Conservation (phyloP, 2,329 filamentous ascomycete species). For the Ramichloridium luteum region DNA sequence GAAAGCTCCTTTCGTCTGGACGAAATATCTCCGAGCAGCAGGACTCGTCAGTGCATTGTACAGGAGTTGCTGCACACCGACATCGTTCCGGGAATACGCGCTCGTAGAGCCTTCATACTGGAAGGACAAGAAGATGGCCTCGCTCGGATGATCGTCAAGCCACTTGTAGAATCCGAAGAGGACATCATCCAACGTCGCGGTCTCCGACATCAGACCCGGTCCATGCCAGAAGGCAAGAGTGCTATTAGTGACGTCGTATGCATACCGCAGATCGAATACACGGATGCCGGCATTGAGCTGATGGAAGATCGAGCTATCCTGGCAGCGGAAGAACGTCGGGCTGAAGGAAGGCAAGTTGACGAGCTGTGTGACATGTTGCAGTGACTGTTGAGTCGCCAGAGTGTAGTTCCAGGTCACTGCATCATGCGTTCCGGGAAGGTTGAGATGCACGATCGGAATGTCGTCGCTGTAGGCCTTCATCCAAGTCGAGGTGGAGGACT, state of each 20-base stretch:
- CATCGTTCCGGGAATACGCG: too few relatives aligned
- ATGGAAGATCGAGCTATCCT: conserved; percentile 27
- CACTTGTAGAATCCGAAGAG: conserved; percentile 38
- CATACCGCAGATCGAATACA: conserved; percentile 41
- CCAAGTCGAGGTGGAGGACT: conserved; percentile 28
- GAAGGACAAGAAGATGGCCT: conserved; percentile 36
- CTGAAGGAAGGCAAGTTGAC: conserved; percentile 26
- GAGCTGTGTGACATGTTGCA: conserved; percentile 31
- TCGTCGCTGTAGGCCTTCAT: conserved; percentile 35
- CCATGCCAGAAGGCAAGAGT: conserved; percentile 40
- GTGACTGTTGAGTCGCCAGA: conserved; percentile 29
- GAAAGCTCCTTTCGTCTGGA: conserved; percentile 26
- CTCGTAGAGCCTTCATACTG: conserved; percentile 33
- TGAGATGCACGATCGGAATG: conserved; percentile 35
- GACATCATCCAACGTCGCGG: conserved; percentile 33
- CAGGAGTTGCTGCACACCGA: conserved; percentile 28
- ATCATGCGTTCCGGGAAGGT: conserved; percentile 41
- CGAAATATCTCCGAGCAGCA: conserved; percentile 30
- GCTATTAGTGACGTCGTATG: conserved; percentile 34
- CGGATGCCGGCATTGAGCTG: conserved; percentile 37
- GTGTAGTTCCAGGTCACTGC: conserved; percentile 42
- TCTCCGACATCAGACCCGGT: conserved; percentile 33
- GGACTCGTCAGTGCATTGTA: conserved; percentile 29
- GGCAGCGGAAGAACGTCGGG: conserved; percentile 32
- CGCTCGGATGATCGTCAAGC: conserved; percentile 35